Percentiles rank a stretch among this genome's conserved stretches.
Conservation (phyloP, 495 filamentous ascomycete genomes). For the Xanthoparmelia taractica region DNA sequence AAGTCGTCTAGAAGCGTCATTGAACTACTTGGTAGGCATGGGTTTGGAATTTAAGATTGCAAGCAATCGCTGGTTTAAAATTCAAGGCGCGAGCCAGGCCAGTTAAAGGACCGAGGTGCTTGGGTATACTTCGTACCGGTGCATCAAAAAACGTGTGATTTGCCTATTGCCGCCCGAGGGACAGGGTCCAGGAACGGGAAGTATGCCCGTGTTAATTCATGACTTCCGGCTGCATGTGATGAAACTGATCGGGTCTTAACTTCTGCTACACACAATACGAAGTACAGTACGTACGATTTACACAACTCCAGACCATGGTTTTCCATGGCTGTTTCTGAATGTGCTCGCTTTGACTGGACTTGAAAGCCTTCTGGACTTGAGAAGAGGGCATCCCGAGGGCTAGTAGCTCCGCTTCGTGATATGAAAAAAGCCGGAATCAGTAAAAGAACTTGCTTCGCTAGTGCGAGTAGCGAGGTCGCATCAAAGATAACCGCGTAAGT, state of each 20-base stretch:
- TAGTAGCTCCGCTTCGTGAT: neutral
- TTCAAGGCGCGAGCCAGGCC: no score
- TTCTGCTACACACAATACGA: neutral
- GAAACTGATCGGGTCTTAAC: neutral
- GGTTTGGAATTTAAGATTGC: no score
- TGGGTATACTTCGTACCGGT: no score
- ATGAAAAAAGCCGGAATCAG: neutral
- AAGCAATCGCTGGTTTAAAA: no score
- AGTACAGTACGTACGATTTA: neutral
- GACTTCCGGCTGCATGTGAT: neutral
- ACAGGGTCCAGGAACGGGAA: neutral
- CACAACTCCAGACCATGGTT: neutral
- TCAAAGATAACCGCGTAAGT: neutral
- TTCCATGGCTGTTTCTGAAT: no score
- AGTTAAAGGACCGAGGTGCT: no score
- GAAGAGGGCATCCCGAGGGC: neutral
- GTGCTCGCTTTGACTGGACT: neutral
- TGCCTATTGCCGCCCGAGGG: neutral
- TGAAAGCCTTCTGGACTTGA: neutral
- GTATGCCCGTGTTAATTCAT: neutral
- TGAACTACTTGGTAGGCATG: no score
- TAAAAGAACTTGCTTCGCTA: neutral
- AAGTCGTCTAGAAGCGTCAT: no score
- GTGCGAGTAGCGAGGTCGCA: neutral
- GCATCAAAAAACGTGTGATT: neutral